Evolutionary conservation across 257 asterid species (phyloP).

Genomic region (Verbascum thapsus): DNA sequence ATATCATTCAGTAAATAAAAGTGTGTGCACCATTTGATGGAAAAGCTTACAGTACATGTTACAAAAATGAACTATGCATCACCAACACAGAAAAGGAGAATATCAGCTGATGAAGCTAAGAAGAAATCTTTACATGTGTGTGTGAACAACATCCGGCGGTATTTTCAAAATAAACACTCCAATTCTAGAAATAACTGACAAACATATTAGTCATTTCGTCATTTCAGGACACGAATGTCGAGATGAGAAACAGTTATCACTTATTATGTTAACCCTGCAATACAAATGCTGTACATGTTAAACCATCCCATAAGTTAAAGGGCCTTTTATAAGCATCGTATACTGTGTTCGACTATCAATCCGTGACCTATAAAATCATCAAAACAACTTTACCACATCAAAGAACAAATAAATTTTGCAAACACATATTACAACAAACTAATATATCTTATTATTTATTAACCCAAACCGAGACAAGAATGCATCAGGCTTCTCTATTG

Average conservation of each 20-base stretch:
- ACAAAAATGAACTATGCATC: neutral
- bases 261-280: neutral
- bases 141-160: neutral
- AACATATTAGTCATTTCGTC: too few species aligned
- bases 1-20: too few species aligned
- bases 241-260: too few species aligned
- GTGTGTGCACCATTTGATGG: neutral
- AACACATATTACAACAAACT: neutral
- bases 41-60: neutral
- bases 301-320: slow-evolving; percentile 16
- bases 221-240: too few species aligned
- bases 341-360: neutral
- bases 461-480: slow-evolving; percentile 1
- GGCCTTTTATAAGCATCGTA: slow-evolving; percentile 3
- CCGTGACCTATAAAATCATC: neutral
- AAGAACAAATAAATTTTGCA: neutral
- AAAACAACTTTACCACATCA: slow-evolving; percentile 11
- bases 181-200: too few species aligned
- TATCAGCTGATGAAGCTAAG: neutral
- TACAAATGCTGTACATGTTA: neutral
- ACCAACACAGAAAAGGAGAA: too few species aligned
- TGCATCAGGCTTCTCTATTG: neutral
- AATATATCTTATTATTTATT: neutral
- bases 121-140: neutral
- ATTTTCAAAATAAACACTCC: neutral